A percentile compares a stretch with the other conserved stretches of the same genome.
Evolutionary conservation across 176 grass and related monocot species (phyloP).

Genomic region (Thalia dealbata): DNA sequence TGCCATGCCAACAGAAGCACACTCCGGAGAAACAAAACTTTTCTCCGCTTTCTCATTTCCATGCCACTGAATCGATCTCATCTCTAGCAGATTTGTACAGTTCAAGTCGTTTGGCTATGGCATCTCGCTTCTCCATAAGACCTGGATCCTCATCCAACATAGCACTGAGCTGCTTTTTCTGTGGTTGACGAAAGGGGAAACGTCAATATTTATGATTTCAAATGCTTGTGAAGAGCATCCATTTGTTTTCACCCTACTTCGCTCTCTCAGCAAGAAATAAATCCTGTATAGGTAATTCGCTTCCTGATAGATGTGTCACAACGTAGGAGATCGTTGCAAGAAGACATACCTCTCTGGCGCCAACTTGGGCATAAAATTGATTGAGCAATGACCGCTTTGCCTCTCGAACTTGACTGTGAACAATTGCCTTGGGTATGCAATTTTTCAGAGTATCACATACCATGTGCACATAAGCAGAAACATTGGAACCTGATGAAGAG

Average conservation of each 20-base stretch:
- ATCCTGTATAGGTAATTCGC: too few species aligned
- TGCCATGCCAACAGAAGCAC: background rate
- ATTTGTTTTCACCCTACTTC: background rate
- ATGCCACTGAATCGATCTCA: constrained; percentile 77
- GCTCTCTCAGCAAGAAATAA: too few species aligned
- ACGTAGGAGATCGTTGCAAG: background rate
- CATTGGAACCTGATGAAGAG: constrained; percentile 50
- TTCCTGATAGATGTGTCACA: too few species aligned
- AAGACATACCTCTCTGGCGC: constrained; percentile 57
- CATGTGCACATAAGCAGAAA: constrained; percentile 81
- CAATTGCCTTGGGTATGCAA: constrained; percentile 82
- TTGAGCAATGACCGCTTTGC: constrained; percentile 75
- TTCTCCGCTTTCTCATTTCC: constrained; percentile 29
- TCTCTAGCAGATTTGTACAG: constrained; percentile 84
- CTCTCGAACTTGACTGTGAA: constrained; percentile 87
- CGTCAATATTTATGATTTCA: background rate
- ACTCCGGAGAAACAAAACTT: background rate
- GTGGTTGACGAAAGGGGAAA: background rate
- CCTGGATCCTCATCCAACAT: constrained; percentile 86
- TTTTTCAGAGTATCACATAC: constrained; percentile 81
- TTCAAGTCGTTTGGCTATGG: constrained; percentile 71
- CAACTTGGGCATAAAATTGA: constrained; percentile 74
- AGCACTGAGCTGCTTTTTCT: constrained; percentile 57
- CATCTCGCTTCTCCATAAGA: constrained; percentile 74
- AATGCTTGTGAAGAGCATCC: background rate